Evolutionary conservation across 805 yeast genomes (phyloP), one percentile per base, ranked within the genome.

Genomic region (Saccharomycopsis babjevae): DNA sequence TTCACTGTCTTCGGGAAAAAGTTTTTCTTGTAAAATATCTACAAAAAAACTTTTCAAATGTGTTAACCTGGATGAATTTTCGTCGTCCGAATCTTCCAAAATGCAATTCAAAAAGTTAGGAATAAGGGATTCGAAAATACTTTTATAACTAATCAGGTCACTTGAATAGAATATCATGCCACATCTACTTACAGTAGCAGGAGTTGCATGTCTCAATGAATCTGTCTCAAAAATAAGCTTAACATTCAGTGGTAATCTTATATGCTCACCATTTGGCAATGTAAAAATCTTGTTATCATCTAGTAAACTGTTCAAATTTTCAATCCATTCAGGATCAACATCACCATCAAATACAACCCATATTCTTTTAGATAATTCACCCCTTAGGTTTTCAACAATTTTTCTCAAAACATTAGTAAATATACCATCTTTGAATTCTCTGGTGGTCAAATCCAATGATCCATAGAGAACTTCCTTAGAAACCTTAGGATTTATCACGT

Each of bases 341-440:
- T 90, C 97, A 46, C 97, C 96, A 72, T 93, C 97, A 68, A 93
- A 88, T 0, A 92, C 79, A 62, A 93, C 79, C 94, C 96, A 91
- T 16, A 84, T 77, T 2, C 77, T 71, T 62, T 79, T 83, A 1
- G 73, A 64, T 8, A 69, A 66, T 63, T 87, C 92, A 0, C 89
- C 90, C 54, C 87, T 74, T 16, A 80, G 65, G 63, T 84, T 84
- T 2, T 71, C 71, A 32, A 69, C 69, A 0, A 86, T 78, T 58
- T 75, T 76, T 64, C 98, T 75, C 52, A 93, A 67, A 7, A 86
- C 77, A 10, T 81, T 71, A 0, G 96, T 88, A 58, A 92, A 79
- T 10, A 92, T 68, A 5, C 98, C 98, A 72, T 93, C 98, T 0
- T 80, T 81, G 97, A 97, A 93, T 59, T 93, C 97, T 36, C 96